A percentile compares a stretch with the other conserved stretches of the same genome.
Conservation (phyloP, 768 basidiomycete species). For the Tremella fuciformis region DNA sequence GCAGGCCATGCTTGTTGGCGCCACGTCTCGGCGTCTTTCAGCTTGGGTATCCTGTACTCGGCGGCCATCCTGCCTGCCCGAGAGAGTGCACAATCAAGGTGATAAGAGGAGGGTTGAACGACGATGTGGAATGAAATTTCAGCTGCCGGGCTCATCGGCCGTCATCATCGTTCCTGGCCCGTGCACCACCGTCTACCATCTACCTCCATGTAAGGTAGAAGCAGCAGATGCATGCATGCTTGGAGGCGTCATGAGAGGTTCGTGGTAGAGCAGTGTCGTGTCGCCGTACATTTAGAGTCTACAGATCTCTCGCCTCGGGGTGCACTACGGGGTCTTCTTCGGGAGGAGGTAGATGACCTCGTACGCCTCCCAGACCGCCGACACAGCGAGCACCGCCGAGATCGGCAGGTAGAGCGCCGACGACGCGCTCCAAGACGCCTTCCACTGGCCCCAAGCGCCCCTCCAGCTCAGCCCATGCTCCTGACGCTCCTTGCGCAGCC, state of each 20-base stretch:
- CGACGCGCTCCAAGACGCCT: background rate
- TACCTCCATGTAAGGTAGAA: no score
- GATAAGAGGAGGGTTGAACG: background rate
- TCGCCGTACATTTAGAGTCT: no score
- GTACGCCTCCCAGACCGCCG: slow-evolving; percentile 7
- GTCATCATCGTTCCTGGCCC: no score
- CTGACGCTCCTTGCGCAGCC: background rate
- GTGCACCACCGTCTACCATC: no score
- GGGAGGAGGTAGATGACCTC: slow-evolving; percentile 4
- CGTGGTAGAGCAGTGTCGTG: no score
- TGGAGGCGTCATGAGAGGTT: no score
- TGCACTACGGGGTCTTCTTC: no score
- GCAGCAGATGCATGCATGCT: no score
- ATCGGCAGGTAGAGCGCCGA: background rate
- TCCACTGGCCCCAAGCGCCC: background rate
- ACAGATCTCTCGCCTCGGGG: no score
- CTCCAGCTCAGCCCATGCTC: no score
- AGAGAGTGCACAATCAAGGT: background rate
- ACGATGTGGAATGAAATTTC: background rate
- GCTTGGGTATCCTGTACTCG: slow-evolving; percentile 17
- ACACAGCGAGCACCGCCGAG: background rate
- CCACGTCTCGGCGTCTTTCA: slow-evolving; percentile 25
- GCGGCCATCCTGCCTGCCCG: background rate
- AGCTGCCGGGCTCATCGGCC: no score
- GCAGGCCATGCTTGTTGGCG: slow-evolving; percentile 27